Evolutionary conservation across 2,329 filamentous ascomycete species (phyloP), one percentile per base, ranked within the genome.

Genomic region (Phialophora tarda): DNA sequence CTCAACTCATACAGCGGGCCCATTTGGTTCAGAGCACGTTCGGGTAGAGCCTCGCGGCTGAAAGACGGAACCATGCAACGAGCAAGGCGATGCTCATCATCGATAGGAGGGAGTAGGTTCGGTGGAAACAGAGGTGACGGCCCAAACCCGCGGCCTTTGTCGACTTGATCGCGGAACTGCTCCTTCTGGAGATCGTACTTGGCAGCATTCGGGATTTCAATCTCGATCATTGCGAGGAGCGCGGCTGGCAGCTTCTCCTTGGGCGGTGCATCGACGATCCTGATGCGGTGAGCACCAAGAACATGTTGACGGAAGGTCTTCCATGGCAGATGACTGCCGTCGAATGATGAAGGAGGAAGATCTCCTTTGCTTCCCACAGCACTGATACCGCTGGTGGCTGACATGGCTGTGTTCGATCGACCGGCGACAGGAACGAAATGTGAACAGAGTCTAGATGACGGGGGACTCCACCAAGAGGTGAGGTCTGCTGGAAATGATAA

Each of bases 11-110:
- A 69, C 23, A 69, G 38, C 17, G 69, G 65, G 7, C 67, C 53
- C 21, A 56, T 62, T 10, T 67, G 65, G 30, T 66, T 68, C 17
- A 63, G 63, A 12, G 64, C 62, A 34, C 69, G 65, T 24, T 68
- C 64, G n/a, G 71, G 71, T 24, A 73, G 63, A 14, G 69, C 66
- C n/a, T 73, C 71, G 24, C 65, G 59, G 38, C 67, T 66, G 63
- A 71, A 71, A 24, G 59, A 58, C 0, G 71, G 71, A 2, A 72
- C 60, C 71, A 73, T 71, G 48, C 69, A 71, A 4, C 69, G 68
- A 21, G 71, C 63, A 30, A 73, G 66, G 14, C 62, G 53, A 2
- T 59, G 44, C 47, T 69, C 65, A 17, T 66, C 55, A n/a, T 71
- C 64, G 21, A 67, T 69, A 2, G 70, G 44, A 3, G 71, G 71